Base-by-base conservation (phyloP, 352 stramenopile genomes). In the Globisporangium uncinulatum region DNA sequence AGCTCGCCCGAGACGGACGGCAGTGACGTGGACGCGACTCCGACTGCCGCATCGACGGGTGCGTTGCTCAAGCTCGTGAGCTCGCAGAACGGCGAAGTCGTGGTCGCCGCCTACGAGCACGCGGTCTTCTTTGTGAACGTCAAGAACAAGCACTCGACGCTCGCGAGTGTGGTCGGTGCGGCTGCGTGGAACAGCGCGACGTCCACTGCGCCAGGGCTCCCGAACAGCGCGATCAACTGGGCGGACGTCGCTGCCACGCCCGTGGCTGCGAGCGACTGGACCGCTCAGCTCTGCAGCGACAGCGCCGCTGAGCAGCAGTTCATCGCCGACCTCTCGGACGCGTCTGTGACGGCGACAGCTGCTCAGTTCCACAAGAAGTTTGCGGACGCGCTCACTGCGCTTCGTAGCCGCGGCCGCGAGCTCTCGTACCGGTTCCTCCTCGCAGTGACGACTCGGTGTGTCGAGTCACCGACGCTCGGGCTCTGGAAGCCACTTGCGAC, bases 91-190 rank as follows among this genome's bases (percentile, higher is more conserved):
- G 82, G 82, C 20, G 82, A 89, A 42, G 71, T 73, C 8, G 58
- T 92, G 20, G 61, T 89, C n/a, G 82, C 68, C 6, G 67, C 65
- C 0, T 92, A 78, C 62, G 82, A 89, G 57, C 73, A 79, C 20
- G 70, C 65, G 15, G 70, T 82, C n/a, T 83, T 88, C 46, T 42
- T 92, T 19, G 59, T 89, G 24, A 68, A 76, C n/a, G 76, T 89
- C 42, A 76, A 70, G 57, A 85, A 86, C 67, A 89, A 82, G 62
- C 70, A 78, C 61, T 88, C 82, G 41, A 87, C 82, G 6, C 66
- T 92, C 6, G 76, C 79, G 0, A 89, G 77, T 56, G 82, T 92
- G 24, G 52, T 92, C 0, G 82, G 82, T 50, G 74, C 74, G 4
- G 74, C 70, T 60, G 21, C 36, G 31, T 1, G 43, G 13, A 20